Conservation (phyloP, 352 stramenopile genomes). For the Phytophthora citricola region DNA sequence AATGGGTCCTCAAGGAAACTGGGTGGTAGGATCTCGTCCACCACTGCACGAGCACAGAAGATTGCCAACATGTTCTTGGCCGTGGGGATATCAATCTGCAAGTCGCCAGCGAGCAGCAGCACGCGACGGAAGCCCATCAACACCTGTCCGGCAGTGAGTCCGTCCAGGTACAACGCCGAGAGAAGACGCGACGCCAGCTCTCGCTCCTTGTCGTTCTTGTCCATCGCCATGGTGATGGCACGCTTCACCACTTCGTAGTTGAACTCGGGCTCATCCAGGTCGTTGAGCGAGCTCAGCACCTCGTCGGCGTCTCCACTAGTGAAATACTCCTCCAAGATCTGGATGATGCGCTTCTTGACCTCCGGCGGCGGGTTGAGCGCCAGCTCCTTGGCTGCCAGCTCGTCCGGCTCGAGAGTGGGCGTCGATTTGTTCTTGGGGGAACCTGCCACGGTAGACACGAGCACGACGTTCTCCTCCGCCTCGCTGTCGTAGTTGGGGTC, state of each 20-base stretch:
- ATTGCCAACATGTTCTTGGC: conserved; percentile 94
- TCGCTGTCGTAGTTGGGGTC: conserved; percentile 96
- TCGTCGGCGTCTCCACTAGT: conserved; percentile 91
- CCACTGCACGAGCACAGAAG: conserved; percentile 97
- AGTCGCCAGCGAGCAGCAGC: conserved; percentile 95
- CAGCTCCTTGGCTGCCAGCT: conserved; percentile 79
- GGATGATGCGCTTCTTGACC: conserved; percentile 92
- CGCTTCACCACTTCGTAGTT: conserved; percentile 95
- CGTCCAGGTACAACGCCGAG: conserved; percentile 93
- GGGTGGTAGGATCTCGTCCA: conserved; percentile 98
- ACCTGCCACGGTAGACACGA: conserved; percentile 60
- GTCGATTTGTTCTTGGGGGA: conserved; percentile 52
- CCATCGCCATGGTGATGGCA: conserved; percentile 95
- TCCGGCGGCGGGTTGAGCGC: conserved; percentile 72
- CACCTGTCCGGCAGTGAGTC: conserved; percentile 78
- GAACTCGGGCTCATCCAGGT: conserved; percentile 76
- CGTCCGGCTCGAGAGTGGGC: conserved; percentile 66
- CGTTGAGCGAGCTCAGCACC: conserved; percentile 79
- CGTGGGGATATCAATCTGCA: conserved; percentile 96
- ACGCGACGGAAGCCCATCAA: conserved; percentile 96
- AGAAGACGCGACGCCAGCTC: conserved; percentile 87
- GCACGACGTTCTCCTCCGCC: conserved; percentile 89
- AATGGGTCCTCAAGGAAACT: conserved; percentile 97
- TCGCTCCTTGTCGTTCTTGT: conserved; percentile 65
- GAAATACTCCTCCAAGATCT: conserved; percentile 92